Conservation (phyloP, 257 asterid species). For the Fraxinus anomala region DNA sequence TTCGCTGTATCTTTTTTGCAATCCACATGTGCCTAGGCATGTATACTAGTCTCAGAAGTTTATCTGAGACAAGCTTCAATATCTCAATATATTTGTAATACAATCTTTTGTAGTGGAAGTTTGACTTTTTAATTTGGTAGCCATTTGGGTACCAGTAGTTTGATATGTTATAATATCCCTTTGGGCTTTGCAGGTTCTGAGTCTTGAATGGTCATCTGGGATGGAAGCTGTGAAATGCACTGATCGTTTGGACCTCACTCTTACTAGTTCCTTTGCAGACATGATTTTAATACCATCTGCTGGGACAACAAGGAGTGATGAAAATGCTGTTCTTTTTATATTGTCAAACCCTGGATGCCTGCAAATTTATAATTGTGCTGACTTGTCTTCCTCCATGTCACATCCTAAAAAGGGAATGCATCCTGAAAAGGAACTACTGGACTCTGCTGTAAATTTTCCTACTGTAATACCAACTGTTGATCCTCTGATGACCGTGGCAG, state of each 20-base stretch:
- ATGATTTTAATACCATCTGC: conserved; percentile 60
- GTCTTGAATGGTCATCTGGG: conserved; percentile 80
- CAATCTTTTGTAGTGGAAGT: conserved; percentile 19
- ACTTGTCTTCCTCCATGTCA: conserved; percentile 41
- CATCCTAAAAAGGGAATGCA: conserved; percentile 25
- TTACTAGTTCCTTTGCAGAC: conserved; percentile 82
- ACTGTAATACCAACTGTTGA: conserved; percentile 60
- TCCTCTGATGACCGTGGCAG: conserved; percentile 72
- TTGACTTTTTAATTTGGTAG: conserved; percentile 21
- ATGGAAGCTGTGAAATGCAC: conserved; percentile 66
- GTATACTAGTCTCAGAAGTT: background rate
- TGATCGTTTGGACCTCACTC: conserved; percentile 70
- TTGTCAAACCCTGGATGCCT: conserved; percentile 74
- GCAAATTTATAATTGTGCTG: conserved; percentile 51
- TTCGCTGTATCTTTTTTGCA: conserved; percentile 1
- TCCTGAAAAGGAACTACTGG: conserved; percentile 40
- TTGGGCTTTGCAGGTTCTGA: conserved; percentile 58
- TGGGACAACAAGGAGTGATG: conserved; percentile 45
- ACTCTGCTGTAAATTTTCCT: conserved; percentile 58
- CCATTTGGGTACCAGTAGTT: conserved; percentile 9
- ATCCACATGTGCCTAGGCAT: conserved; percentile 19
- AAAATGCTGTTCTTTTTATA: conserved; percentile 55
- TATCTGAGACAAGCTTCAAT: background rate
- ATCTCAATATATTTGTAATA: conserved; percentile 18
- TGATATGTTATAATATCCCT: conserved; percentile 26